Conservation (phyloP, 345 rosid genomes). For the Adansonia digitata region DNA sequence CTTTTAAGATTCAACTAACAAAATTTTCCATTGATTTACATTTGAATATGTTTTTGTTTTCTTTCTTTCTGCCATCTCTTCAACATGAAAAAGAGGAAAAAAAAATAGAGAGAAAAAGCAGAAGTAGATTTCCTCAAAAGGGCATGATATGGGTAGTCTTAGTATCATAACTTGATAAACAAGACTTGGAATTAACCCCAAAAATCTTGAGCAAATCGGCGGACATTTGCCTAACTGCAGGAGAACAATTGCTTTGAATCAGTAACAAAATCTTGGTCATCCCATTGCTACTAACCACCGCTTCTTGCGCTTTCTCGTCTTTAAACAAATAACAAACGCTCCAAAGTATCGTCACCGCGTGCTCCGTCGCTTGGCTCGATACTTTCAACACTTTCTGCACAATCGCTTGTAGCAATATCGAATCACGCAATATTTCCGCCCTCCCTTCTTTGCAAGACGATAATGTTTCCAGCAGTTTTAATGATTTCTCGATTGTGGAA, state of each 20-base stretch:
- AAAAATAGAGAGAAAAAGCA: not conserved
- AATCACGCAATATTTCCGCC: slow-evolving; percentile 39
- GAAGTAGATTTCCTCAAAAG: slow-evolving; percentile 38
- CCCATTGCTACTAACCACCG: slow-evolving; percentile 60
- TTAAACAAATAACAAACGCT: slow-evolving; percentile 57
- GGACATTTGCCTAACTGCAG: slow-evolving; percentile 64
- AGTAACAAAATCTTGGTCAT: slow-evolving; percentile 65
- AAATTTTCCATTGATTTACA: slow-evolving; percentile 48
- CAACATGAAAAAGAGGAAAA: not conserved
- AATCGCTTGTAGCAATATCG: slow-evolving; percentile 52
- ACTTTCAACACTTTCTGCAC: slow-evolving; percentile 66
- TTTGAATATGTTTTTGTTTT: not conserved
- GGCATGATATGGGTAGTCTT: slow-evolving; percentile 91
- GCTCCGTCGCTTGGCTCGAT: slow-evolving; percentile 70
- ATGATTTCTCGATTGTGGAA: slow-evolving; percentile 53
- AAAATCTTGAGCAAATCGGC: slow-evolving; percentile 65
- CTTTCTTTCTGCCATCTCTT: not conserved
- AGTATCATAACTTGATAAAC: slow-evolving; percentile 68
- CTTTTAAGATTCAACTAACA: slow-evolving; percentile 30
- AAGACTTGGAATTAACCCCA: slow-evolving; percentile 45
- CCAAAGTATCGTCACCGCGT: slow-evolving; percentile 81
- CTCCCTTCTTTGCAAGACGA: slow-evolving; percentile 67
- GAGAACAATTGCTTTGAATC: slow-evolving; percentile 84
- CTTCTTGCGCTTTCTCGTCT: slow-evolving; percentile 58
- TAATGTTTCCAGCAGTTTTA: slow-evolving; percentile 57